Conservation (phyloP, 176 grass and related monocot species). For the Eremochloa ophiuroides region DNA sequence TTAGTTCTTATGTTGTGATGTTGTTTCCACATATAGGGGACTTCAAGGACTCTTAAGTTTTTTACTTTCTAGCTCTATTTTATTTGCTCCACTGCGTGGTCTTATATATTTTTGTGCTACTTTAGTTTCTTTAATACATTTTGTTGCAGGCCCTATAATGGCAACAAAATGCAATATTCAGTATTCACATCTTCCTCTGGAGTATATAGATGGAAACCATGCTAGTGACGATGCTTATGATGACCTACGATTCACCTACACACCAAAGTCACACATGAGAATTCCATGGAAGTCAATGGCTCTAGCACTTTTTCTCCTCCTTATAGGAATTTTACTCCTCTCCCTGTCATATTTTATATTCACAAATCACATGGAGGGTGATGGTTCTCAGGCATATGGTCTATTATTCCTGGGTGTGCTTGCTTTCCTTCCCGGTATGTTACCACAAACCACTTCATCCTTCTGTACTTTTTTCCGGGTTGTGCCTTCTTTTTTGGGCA, state of each 20-base stretch:
- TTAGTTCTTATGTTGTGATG: neutral
- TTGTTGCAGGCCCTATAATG: slow-evolving; percentile 29
- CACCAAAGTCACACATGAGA: slow-evolving; percentile 35
- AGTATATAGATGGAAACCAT: slow-evolving; percentile 23
- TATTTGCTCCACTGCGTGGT: neutral
- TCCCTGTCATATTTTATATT: slow-evolving; percentile 59
- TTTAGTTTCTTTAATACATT: neutral
- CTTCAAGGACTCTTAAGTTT: neutral
- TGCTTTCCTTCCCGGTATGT: slow-evolving; percentile 78
- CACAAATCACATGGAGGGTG: slow-evolving; percentile 61
- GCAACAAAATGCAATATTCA: slow-evolving; percentile 33
- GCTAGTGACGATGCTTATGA: neutral
- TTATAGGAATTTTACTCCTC: slow-evolving; percentile 46
- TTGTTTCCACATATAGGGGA: neutral
- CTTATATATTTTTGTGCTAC: neutral
- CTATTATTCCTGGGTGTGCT: slow-evolving; percentile 56
- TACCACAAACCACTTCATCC: neutral
- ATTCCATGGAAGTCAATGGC: slow-evolving; percentile 73
- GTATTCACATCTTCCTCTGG: slow-evolving; percentile 42
- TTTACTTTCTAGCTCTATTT: neutral
- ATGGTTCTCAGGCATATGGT: slow-evolving; percentile 56
- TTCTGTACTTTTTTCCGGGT: neutral
- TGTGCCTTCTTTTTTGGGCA: neutral
- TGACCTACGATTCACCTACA: slow-evolving; percentile 50
- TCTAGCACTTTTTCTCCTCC: slow-evolving; percentile 52